These are phyloP conservation scores for Erodium moschatum DNA, from an alignment of 441 rosid genomes.

Conservation along the genomic window DNA sequence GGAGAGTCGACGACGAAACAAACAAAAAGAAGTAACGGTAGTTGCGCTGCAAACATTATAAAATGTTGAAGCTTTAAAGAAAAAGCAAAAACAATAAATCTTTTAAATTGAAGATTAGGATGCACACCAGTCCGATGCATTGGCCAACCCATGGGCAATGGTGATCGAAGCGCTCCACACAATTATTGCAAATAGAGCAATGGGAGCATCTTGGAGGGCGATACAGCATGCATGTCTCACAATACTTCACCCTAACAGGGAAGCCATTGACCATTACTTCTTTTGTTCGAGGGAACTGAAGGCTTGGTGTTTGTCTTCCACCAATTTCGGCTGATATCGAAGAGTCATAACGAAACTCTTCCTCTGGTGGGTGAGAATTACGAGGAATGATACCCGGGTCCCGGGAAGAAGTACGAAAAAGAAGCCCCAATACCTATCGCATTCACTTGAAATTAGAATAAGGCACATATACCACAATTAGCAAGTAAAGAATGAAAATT, in stretches of 20 bases:
- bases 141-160: slow-evolving; percentile 99
- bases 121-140: slow-evolving; percentile 80
- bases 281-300: slow-evolving; percentile 68
- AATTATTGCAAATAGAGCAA: slow-evolving; percentile 88
- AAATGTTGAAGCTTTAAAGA: not conserved
- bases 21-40: slow-evolving; percentile 95
- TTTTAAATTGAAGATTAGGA: no score
- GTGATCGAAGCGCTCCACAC: slow-evolving; percentile 84
- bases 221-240: slow-evolving; percentile 90
- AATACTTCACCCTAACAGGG: slow-evolving; percentile 67
- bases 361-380: slow-evolving; percentile 81
- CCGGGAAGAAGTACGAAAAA: slow-evolving; percentile 74
- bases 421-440: slow-evolving; percentile 64
- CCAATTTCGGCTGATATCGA: slow-evolving; percentile 46
- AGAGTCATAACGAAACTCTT: slow-evolving; percentile 58
- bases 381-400: slow-evolving; percentile 94
- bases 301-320: slow-evolving; percentile 76
- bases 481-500: slow-evolving; percentile 21
- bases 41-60: slow-evolving; percentile 59
- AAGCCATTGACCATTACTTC: slow-evolving; percentile 75
- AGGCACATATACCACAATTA: slow-evolving; percentile 18
- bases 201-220: slow-evolving; percentile 94
- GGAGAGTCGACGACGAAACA: slow-evolving; percentile 75
- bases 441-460: slow-evolving; percentile 23
- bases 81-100: no score